Conservation (phyloP, 306 rosid species). For the Biancaea sappan region DNA sequence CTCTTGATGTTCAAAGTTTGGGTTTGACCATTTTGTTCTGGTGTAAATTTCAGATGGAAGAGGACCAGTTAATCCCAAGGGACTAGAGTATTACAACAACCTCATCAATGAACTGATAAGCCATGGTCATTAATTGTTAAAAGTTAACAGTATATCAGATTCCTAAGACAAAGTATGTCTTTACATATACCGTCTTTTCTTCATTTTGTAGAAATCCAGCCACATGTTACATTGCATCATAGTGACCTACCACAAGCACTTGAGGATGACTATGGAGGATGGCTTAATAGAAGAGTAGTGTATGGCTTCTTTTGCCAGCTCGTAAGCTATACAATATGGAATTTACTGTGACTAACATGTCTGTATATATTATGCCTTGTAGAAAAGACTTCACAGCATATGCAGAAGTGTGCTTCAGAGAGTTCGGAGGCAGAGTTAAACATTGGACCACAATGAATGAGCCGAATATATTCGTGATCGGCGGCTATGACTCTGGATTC, state of each 20-base stretch:
- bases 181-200: no score
- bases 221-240: constrained; percentile 61
- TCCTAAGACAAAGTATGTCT: not conserved
- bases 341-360: constrained; percentile 1
- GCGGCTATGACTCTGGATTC: constrained; percentile 22
- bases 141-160: not conserved
- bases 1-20: not conserved
- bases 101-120: constrained; percentile 51
- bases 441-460: constrained; percentile 52
- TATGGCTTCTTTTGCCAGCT: constrained; percentile 25
- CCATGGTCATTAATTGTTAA: constrained; percentile 37
- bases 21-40: not conserved
- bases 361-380: not conserved
- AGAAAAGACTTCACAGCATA: constrained; percentile 42
- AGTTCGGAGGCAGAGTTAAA: constrained; percentile 47
- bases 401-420: constrained; percentile 44
- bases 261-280: constrained; percentile 69
- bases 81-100: constrained; percentile 58
- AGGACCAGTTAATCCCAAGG: constrained; percentile 62
- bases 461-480: constrained; percentile 23
- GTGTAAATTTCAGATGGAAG: not conserved
- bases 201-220: constrained; percentile 52
- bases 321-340: not conserved
- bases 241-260: constrained; percentile 59
- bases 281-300: constrained; percentile 52